Evolutionary conservation across 2,329 filamentous ascomycete species (phyloP), one percentile per base, ranked within the genome.

Genomic region (Botrytis sinoallii): DNA sequence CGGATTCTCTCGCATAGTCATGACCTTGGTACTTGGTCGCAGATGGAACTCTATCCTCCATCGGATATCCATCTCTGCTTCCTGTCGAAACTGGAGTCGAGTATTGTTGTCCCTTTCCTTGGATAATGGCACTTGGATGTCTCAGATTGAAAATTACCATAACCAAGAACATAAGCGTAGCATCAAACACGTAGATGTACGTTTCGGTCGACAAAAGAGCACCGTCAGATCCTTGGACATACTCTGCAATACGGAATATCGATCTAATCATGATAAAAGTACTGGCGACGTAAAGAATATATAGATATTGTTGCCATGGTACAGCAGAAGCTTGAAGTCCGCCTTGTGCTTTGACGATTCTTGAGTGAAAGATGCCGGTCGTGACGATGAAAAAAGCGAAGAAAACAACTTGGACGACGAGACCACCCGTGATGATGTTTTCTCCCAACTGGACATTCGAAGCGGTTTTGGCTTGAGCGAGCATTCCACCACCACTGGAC

Each of bases 171-270:
- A 86, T 86, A 25, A 84, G 80, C 3, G 81, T 74, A 76, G 82
- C 77, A 83, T 87, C 85, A 72, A 87, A 85, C 29, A 84, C 79
- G 76, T 86, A 86, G 7, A 86, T 73, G 38, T 81, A 85, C 70
- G 82, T 81, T 79, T 88, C 86, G 57, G 83, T 81, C 22, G 78
- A 75, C 55, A 86, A 78, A 16, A 88, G 76, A 67, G 82, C 83
- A 1, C 86, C 86, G 35, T 81, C 76, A 40, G 83, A 81, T 1
- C 86, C 86, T 76, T 83, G 78, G 0, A 80, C 75, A 74, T 85
- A 89, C 80, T 88, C 86, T 10, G 84, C 78, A 16, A 87, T 81
- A 46, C 87, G 82, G 71, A 87, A 86, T 2, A 87, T 74, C 10
- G 81, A 84, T 52, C 87, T 82, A 9, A 87, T 71, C 74, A 88